Evolutionary conservation across 805 yeast species (phyloP).

Genomic region (Metahyphopichia silvanorum): DNA sequence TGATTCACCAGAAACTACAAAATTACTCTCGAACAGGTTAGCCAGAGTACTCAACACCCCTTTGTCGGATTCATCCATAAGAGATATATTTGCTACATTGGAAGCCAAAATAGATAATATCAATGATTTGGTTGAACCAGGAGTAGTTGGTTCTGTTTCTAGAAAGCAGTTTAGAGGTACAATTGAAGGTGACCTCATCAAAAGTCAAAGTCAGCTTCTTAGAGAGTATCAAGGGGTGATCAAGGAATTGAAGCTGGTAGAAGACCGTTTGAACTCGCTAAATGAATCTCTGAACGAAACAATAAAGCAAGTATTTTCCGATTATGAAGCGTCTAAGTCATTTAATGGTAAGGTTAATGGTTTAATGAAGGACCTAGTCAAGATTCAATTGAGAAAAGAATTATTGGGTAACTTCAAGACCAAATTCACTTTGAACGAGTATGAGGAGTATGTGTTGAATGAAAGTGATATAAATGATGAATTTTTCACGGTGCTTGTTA

Average conservation of each 20-base stretch:
- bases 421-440: constrained; percentile 65
- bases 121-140: constrained; percentile 42
- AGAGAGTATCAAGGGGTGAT: constrained; percentile 33
- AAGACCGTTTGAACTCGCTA: constrained; percentile 13
- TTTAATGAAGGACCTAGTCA: constrained; percentile 26
- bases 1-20: constrained; percentile 1
- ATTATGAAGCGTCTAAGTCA: constrained; percentile 16
- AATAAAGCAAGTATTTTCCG: constrained; percentile 35
- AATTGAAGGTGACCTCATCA: constrained; percentile 58
- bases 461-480: constrained; percentile 46
- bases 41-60: constrained; percentile 47
- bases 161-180: constrained; percentile 59
- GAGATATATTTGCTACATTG: constrained; percentile 29
- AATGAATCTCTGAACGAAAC: constrained; percentile 26
- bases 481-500: constrained; percentile 58
- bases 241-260: constrained; percentile 19
- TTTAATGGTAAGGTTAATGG: constrained; percentile 22
- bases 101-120: constrained; percentile 22
- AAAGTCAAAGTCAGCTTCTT: constrained; percentile 41
- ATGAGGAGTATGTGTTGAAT: constrained; percentile 61
- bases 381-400: constrained; percentile 47
- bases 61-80: constrained; percentile 34
- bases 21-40: constrained; percentile 41
- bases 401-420: constrained; percentile 52
- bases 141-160: constrained; percentile 54